Percentiles rank a stretch among this genome's conserved stretches.
These are phyloP conservation scores for Sambucus nigra DNA, from an alignment of 129 eudicot genomes.

Conservation along the genomic window DNA sequence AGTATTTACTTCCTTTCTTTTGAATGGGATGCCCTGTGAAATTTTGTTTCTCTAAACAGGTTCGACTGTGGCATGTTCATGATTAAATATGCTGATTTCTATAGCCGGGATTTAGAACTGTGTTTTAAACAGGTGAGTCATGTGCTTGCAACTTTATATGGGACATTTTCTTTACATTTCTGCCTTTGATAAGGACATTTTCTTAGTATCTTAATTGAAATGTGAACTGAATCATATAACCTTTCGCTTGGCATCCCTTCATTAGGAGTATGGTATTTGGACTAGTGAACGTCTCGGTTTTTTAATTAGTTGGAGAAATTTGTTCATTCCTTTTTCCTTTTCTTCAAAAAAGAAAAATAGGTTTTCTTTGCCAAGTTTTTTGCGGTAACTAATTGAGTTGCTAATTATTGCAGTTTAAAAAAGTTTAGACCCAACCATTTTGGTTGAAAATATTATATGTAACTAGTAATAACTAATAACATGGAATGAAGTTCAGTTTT, in stretches of 20 bases:
- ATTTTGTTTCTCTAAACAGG: slow-evolving; percentile 27
- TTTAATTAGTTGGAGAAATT: neutral
- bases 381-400: no score
- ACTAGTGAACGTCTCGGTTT: neutral
- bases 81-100: slow-evolving; percentile 84
- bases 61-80: slow-evolving; percentile 89
- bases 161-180: neutral
- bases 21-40: neutral
- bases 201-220: no score
- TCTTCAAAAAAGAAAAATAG: neutral
- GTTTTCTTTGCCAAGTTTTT: no score
- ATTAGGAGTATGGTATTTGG: neutral
- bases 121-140: slow-evolving; percentile 68
- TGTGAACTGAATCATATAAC: neutral
- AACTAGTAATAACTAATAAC: no score
- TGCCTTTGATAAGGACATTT: no score
- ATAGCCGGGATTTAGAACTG: slow-evolving; percentile 81
- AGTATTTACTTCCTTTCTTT: neutral
- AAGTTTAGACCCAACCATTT: neutral
- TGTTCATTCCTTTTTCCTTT: no score
- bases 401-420: neutral
- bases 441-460: no score
- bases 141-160: neutral
- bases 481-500: no score
- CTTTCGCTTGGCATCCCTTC: neutral